Percentiles rank a stretch among this genome's conserved stretches.
Conservation (phyloP, 2,329 filamentous ascomycete species). For the Calonectria pteridis region DNA sequence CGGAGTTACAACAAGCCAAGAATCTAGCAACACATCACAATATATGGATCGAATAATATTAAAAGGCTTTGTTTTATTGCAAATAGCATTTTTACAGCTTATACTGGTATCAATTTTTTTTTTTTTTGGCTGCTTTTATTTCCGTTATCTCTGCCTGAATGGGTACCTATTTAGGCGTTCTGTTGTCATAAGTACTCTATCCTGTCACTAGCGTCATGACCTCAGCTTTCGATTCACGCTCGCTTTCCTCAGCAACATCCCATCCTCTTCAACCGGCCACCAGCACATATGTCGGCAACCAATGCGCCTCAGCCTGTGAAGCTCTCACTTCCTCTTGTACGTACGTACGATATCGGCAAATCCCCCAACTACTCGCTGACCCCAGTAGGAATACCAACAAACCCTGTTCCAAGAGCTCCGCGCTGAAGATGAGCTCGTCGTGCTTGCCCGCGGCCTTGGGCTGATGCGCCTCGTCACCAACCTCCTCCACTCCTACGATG, state of each 20-base stretch:
- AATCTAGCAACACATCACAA: not conserved
- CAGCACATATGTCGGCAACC: conserved; percentile 62
- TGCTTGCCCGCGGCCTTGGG: conserved; percentile 91
- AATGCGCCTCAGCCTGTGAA: conserved; percentile 78
- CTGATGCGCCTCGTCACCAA: conserved; percentile 95
- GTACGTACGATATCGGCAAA: conserved; percentile 37
- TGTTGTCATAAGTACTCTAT: not conserved
- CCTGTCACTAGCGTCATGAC: not conserved
- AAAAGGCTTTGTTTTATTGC: not conserved
- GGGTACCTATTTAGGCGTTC: not conserved
- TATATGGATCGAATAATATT: not conserved
- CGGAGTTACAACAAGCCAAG: not conserved
- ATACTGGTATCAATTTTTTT: no score
- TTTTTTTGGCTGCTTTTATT: no score
- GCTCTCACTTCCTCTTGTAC: conserved; percentile 75
- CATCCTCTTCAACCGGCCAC: conserved; percentile 16
- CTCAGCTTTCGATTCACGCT: conserved; percentile 1
- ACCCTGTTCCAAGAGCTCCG: conserved; percentile 92
- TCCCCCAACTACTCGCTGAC: conserved; percentile 26
- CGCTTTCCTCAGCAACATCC: conserved; percentile 25
- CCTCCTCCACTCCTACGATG: conserved; percentile 95
- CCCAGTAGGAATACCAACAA: conserved; percentile 85
- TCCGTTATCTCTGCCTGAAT: not conserved
- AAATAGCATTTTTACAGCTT: not conserved
- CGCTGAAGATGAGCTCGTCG: conserved; percentile 91